Percentiles rank a stretch among this genome's conserved stretches.
Evolutionary conservation across 2,329 filamentous ascomycete genomes (phyloP).

Genomic region (Fusarium pseudonygamai): DNA sequence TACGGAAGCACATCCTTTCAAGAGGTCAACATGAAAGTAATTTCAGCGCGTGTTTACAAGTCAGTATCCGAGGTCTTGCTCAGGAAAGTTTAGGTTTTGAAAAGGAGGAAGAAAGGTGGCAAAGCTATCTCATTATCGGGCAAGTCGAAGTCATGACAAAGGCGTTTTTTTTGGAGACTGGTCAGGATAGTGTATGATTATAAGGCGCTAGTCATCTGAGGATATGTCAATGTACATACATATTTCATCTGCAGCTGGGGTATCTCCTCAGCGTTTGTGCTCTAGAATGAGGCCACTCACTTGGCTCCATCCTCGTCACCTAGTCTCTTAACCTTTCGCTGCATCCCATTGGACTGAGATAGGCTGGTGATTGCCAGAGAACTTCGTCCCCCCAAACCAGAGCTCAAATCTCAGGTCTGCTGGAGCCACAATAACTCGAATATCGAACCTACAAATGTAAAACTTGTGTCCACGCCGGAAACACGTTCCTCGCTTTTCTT

Average conservation of each 20-base stretch:
- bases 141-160: slow-evolving; percentile 7
- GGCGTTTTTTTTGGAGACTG: slow-evolving; percentile 27
- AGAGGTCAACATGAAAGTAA: slow-evolving; percentile 49
- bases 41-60: neutral
- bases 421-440: slow-evolving; percentile 63
- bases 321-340: neutral
- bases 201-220: slow-evolving; percentile 4
- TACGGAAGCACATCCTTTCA: slow-evolving; percentile 70
- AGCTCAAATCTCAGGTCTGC: slow-evolving; percentile 61
- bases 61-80: neutral
- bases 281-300: neutral
- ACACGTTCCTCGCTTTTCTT: slow-evolving; percentile 48
- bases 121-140: slow-evolving; percentile 9
- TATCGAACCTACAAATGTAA: slow-evolving; percentile 56
- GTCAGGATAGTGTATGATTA: slow-evolving; percentile 22
- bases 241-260: slow-evolving; percentile 9
- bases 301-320: neutral
- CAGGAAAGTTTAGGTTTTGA: neutral
- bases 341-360: slow-evolving; percentile 34
- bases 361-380: slow-evolving; percentile 34
- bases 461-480: slow-evolving; percentile 50
- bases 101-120: neutral
- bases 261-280: neutral
- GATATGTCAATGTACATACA: slow-evolving; percentile 25
- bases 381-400: slow-evolving; percentile 46